Evolutionary conservation across 2,329 filamentous ascomycete genomes (phyloP).

Genomic region (Neophaeococcomyces mojaviensis): DNA sequence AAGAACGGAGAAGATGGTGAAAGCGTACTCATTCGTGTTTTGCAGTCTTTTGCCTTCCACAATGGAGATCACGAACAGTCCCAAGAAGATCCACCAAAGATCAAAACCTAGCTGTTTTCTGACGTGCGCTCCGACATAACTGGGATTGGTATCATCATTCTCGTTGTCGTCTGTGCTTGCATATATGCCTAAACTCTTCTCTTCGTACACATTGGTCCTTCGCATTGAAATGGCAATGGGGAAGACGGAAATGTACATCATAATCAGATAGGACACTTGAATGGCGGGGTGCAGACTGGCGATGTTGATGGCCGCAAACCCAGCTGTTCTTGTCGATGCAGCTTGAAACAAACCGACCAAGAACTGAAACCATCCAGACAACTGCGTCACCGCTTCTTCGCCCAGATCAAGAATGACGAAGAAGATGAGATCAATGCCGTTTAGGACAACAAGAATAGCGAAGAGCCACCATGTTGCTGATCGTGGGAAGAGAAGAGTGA

Average conservation of each 20-base stretch:
- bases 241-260: slow-evolving; percentile 60
- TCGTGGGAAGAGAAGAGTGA: slow-evolving; percentile 85
- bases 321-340: slow-evolving; percentile 79
- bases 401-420: slow-evolving; percentile 90
- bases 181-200: slow-evolving; percentile 55
- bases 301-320: slow-evolving; percentile 75
- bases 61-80: slow-evolving; percentile 86
- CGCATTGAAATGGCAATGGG: slow-evolving; percentile 56
- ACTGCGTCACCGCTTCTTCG: slow-evolving; percentile 56
- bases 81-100: slow-evolving; percentile 92
- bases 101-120: slow-evolving; percentile 93
- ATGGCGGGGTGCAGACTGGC: slow-evolving; percentile 77
- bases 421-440: slow-evolving; percentile 77
- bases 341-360: slow-evolving; percentile 88
- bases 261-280: slow-evolving; percentile 58
- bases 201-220: slow-evolving; percentile 55
- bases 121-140: slow-evolving; percentile 85
- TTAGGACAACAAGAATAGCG: slow-evolving; percentile 71
- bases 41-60: slow-evolving; percentile 69
- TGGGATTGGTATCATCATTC: slow-evolving; percentile 55
- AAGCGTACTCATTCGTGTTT: slow-evolving; percentile 49
- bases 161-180: slow-evolving; percentile 57
- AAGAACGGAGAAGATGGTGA: slow-evolving; percentile 61
- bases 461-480: slow-evolving; percentile 95
- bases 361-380: slow-evolving; percentile 68